Conservation (phyloP, 129 eudicot genomes). For the Flaveria robusta region DNA sequence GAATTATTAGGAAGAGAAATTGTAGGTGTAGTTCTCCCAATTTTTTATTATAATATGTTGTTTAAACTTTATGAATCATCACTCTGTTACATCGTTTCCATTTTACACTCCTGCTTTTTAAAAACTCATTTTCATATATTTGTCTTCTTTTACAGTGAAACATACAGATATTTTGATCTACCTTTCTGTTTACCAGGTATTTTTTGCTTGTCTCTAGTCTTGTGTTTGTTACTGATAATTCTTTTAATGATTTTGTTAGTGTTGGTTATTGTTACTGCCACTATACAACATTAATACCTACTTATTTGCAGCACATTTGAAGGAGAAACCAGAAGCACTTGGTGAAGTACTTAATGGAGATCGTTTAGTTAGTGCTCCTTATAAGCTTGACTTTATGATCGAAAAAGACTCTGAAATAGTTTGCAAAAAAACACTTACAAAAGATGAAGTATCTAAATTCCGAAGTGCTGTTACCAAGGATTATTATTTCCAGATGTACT, state of each 20-base stretch:
- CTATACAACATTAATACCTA: not conserved
- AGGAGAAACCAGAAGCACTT: slow-evolving; percentile 80
- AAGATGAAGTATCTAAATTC: slow-evolving; percentile 53
- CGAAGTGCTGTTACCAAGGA: slow-evolving; percentile 60
- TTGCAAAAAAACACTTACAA: slow-evolving; percentile 55
- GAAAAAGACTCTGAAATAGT: slow-evolving; percentile 63
- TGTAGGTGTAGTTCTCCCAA: slow-evolving; percentile 13
- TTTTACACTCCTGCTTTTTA: not conserved
- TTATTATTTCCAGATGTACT: slow-evolving; percentile 67
- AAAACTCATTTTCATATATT: slow-evolving; percentile 24
- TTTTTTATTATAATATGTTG: slow-evolving; percentile 11
- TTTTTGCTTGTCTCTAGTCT: slow-evolving; percentile 10
- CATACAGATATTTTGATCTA: slow-evolving; percentile 59
- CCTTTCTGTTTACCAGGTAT: slow-evolving; percentile 55
- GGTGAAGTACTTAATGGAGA: slow-evolving; percentile 87
- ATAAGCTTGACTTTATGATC: slow-evolving; percentile 61
- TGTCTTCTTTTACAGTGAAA: slow-evolving; percentile 51
- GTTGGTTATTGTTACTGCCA: not conserved
- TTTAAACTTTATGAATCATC: slow-evolving; percentile 7
- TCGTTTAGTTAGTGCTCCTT: slow-evolving; percentile 76
- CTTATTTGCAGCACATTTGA: slow-evolving; percentile 48
- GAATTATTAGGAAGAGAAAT: not conserved
- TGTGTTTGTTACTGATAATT: not conserved
- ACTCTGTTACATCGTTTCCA: not conserved
- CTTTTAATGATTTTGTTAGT: not conserved